Percentiles rank a stretch among this genome's conserved stretches.
These are phyloP conservation scores for Escovopsis sp. DNA, from an alignment of 2,329 filamentous ascomycete genomes.

Conservation along the genomic window DNA sequence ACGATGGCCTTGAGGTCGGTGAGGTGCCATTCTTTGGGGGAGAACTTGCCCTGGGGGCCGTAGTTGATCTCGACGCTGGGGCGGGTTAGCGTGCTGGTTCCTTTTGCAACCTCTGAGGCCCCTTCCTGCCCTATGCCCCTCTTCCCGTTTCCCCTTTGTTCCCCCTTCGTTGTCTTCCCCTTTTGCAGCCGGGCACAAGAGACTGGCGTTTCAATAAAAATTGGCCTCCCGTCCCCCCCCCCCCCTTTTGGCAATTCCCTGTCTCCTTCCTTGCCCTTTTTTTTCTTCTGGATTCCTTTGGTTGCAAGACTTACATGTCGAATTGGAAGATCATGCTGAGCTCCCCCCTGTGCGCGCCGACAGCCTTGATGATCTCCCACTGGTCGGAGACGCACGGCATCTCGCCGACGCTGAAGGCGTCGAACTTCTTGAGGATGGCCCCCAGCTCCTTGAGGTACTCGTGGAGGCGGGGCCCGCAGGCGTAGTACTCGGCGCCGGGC, in stretches of 20 bases:
- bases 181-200: too few species aligned
- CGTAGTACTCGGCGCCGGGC: conserved; percentile 28
- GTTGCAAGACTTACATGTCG: conserved; percentile 43
- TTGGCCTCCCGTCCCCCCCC: too few species aligned
- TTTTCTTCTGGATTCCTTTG: too few species aligned
- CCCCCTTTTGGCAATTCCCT: too few species aligned
- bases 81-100: background rate
- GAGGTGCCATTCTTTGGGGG: conserved; percentile 27
- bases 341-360: conserved; percentile 40
- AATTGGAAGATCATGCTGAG: conserved; percentile 63
- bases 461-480: conserved; percentile 34
- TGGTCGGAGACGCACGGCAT: conserved; percentile 31
- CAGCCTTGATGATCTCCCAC: conserved; percentile 28
- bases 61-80: conserved; percentile 33
- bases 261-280: too few species aligned
- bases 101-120: background rate
- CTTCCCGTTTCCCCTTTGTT: too few species aligned
- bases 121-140: background rate
- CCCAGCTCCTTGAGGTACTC: conserved; percentile 31
- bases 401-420: conserved; percentile 37
- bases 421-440: conserved; percentile 27
- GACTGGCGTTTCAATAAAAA: too few species aligned
- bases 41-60: conserved; percentile 28
- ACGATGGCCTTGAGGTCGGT: conserved; percentile 36
- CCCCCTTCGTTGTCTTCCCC: too few species aligned